phyloP scores from a whole-genome alignment of 192 early-diverging fungal species.

The Rhizophagus prolifer region DNA sequence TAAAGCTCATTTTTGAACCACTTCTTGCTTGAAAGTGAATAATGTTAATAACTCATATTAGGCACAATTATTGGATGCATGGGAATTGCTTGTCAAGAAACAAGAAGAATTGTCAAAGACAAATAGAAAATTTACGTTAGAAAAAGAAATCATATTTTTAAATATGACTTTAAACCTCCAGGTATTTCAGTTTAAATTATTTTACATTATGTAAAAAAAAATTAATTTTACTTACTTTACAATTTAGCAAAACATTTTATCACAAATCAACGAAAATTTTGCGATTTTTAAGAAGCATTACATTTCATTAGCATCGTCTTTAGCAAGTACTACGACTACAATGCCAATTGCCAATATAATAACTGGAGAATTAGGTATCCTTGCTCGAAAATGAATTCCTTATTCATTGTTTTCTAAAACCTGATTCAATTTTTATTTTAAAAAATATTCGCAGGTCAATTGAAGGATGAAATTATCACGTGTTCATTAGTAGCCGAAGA shows the following conservation, averaged over 20 bases:
- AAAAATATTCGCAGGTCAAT: not conserved
- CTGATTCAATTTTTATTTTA: not conserved
- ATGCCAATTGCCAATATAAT: slow-evolving; percentile 23
- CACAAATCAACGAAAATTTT: slow-evolving; percentile 8
- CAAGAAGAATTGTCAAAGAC: slow-evolving; percentile 5
- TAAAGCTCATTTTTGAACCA: not conserved
- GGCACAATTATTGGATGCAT: slow-evolving; percentile 17
- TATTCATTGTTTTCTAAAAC: not conserved
- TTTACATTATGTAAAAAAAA: too few species aligned
- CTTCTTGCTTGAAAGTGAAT: not conserved
- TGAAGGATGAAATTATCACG: slow-evolving; percentile 7
- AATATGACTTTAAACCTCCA: slow-evolving; percentile 1
- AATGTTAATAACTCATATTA: not conserved
- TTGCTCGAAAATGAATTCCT: too few species aligned
- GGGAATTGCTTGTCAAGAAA: slow-evolving; percentile 19
- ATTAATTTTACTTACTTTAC: not conserved
- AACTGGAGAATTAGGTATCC: slow-evolving; percentile 17
- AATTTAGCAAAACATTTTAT: slow-evolving; percentile 3
- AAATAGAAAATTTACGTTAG: slow-evolving; percentile 2
- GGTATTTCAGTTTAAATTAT: not conserved
- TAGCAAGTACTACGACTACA: slow-evolving; percentile 15
- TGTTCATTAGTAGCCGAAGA: not conserved
- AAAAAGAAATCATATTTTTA: slow-evolving; percentile 8
- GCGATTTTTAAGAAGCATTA: slow-evolving; percentile 20
- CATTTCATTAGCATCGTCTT: slow-evolving; percentile 16